Base-by-base conservation (phyloP, 495 filamentous ascomycete species). In the Daldinia concentrica region DNA sequence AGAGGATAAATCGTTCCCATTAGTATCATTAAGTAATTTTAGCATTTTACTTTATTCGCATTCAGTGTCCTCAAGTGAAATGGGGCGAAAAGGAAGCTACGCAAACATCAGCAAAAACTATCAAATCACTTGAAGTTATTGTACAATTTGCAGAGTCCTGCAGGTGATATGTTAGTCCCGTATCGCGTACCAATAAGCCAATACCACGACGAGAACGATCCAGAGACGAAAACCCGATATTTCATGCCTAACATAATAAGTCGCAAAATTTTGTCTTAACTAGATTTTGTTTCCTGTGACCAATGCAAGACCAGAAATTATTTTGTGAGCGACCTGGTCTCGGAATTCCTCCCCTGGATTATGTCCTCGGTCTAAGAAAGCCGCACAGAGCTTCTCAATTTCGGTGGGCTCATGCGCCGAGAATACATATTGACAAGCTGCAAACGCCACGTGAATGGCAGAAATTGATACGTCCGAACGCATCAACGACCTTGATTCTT, bases 381-480 rank as follows among this genome's bases (percentile, higher is more conserved):
- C 71, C 58, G 62, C 71, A 66, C 66, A 62, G 71, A 66, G 62
- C 66, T 62, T 55, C 26, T 43, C 71, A 69, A 73, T 69, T 65
- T 68, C 62, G 39, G 62, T 19, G 58, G 27, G 34, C 66, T 66
- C n/a, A 73, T 73, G 71, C 71, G 58, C 64, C 57, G 45, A 68
- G 64, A 62, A 36, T 22, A 66, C 6, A 36, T 22, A 66, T 15
- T 63, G 58, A 64, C 43, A 68, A 22, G 50, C 70, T 65, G 65
- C 70, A 52, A 58, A 62, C 32, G 34, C 61, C 61, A 69, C 65
- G 60, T 58, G 64, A 68, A 52, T 61, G 37, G 27, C 15, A 63
- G 51, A 50, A 58, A 8, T 32, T 65, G 30, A 29, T 27, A 71
- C 43, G 56, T 37, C n/a, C n/a, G n/a, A n/a, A n/a, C n/a, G n/a